Evolutionary conservation across 345 rosid genomes (phyloP).

Genomic region (Heritiera fomes): DNA sequence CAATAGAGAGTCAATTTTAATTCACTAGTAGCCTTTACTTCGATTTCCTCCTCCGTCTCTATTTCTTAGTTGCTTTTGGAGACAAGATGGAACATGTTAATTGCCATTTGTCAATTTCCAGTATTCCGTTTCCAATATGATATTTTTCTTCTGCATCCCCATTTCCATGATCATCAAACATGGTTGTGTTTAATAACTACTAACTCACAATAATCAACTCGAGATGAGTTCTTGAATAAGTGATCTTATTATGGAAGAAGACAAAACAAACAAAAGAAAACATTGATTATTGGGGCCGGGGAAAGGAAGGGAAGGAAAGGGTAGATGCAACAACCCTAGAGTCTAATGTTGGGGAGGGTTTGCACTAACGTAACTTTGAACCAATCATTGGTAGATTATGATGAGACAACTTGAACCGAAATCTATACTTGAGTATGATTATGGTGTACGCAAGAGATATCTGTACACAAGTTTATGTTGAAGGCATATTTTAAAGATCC

Average conservation of each 20-base stretch:
- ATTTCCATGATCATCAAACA: background rate
- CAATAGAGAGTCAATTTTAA: too few relatives aligned
- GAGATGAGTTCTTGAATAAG: background rate
- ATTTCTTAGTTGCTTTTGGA: background rate
- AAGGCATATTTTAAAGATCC: background rate
- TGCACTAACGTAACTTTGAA: conserved; percentile 27
- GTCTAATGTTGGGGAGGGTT: background rate
- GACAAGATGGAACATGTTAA: background rate
- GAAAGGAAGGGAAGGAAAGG: background rate
- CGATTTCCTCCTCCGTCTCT: background rate
- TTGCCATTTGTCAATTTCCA: background rate
- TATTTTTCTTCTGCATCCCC: background rate
- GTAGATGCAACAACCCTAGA: conserved; percentile 8
- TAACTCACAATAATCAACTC: background rate
- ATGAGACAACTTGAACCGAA: conserved; percentile 21
- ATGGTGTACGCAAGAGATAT: conserved; percentile 5
- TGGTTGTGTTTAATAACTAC: background rate
- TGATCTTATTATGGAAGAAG: background rate
- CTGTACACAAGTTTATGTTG: background rate
- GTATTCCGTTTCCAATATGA: background rate
- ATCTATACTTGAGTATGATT: conserved; percentile 20
- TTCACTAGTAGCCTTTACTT: background rate
- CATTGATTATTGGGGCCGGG: background rate
- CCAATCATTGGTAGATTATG: conserved; percentile 18
- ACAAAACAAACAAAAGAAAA: background rate